phyloP scores from a whole-genome alignment of 331 rosid genomes.

The Acacia concinna region DNA sequence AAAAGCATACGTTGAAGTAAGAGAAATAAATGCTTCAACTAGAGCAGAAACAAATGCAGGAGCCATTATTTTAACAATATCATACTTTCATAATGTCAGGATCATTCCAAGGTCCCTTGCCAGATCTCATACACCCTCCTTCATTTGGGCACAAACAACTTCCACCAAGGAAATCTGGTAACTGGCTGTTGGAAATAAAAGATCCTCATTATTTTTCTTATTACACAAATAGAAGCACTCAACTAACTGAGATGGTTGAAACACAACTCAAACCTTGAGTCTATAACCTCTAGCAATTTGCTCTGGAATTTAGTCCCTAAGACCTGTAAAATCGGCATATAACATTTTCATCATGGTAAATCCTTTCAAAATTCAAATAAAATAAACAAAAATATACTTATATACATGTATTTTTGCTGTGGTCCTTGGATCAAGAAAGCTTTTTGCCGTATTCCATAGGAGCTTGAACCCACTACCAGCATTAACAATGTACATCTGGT shows the following conservation, averaged over 20 bases:
- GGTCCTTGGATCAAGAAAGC: conserved; percentile 95
- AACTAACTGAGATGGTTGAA: conserved; percentile 22
- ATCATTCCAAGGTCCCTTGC: conserved; percentile 96
- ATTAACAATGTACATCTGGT: conserved; percentile 95
- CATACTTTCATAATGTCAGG: conserved; percentile 81
- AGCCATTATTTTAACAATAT: conserved; percentile 27
- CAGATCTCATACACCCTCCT: conserved; percentile 89
- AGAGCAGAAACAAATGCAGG: conserved; percentile 16
- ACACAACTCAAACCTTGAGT: conserved; percentile 65
- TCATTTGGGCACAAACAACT: conserved; percentile 78
- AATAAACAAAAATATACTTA: conserved; percentile 1
- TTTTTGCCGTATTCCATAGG: conserved; percentile 81
- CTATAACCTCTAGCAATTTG: conserved; percentile 76
- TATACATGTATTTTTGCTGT: conserved; percentile 85
- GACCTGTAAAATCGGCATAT: conserved; percentile 56
- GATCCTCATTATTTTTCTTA: conserved; percentile 5
- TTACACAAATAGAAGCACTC: conserved; percentile 17
- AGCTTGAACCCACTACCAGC: conserved; percentile 92
- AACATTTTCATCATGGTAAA: conserved; percentile 25
- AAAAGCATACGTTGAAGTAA: conserved; percentile 28
- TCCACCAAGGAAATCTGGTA: conserved; percentile 93
- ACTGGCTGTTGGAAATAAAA: conserved; percentile 65
- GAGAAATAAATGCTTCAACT: conserved; percentile 11
- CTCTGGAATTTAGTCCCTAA: conserved; percentile 69
- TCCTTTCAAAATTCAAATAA: conserved; percentile 36